Evolutionary conservation across 805 yeast genomes (phyloP).

Genomic region (Kazachstania psychrophila): DNA sequence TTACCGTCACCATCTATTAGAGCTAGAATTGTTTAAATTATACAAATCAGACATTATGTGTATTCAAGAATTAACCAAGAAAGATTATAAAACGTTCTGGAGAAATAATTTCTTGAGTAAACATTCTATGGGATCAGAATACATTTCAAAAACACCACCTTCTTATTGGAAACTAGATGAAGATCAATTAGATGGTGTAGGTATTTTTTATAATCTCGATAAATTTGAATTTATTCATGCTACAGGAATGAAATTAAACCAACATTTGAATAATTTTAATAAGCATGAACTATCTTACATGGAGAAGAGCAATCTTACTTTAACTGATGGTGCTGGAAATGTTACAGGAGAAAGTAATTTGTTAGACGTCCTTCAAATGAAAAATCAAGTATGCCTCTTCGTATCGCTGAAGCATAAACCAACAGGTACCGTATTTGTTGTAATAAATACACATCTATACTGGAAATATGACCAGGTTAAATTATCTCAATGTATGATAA

Average conservation of each 20-base stretch:
- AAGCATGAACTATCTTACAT: slow-evolving; percentile 22
- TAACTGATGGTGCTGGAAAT: slow-evolving; percentile 28
- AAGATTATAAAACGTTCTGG: slow-evolving; percentile 37
- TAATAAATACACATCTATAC: slow-evolving; percentile 53
- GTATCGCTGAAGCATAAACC: slow-evolving; percentile 38
- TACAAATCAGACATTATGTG: slow-evolving; percentile 50
- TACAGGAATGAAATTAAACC: slow-evolving; percentile 29
- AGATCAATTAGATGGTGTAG: slow-evolving; percentile 51
- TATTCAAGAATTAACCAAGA: slow-evolving; percentile 43
- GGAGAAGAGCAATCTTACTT: slow-evolving; percentile 12
- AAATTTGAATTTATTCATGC: slow-evolving; percentile 37
- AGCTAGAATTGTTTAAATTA: slow-evolving; percentile 26
- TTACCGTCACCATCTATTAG: slow-evolving; percentile 38
- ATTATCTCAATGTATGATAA: slow-evolving; percentile 41
- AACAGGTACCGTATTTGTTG: slow-evolving; percentile 34
- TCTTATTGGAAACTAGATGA: slow-evolving; percentile 41
- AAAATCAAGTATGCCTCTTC: slow-evolving; percentile 53
- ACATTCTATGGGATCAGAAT: slow-evolving; percentile 38
- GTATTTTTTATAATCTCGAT: slow-evolving; percentile 41
- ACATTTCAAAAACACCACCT: slow-evolving; percentile 43
- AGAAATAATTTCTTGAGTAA: slow-evolving; percentile 20
- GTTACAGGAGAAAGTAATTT: slow-evolving; percentile 19
- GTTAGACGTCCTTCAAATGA: slow-evolving; percentile 31
- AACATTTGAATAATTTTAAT: slow-evolving; percentile 25
- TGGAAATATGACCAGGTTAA: slow-evolving; percentile 53